phyloP scores from a whole-genome alignment of 106 monocot species.

The Gastrodia elata region DNA sequence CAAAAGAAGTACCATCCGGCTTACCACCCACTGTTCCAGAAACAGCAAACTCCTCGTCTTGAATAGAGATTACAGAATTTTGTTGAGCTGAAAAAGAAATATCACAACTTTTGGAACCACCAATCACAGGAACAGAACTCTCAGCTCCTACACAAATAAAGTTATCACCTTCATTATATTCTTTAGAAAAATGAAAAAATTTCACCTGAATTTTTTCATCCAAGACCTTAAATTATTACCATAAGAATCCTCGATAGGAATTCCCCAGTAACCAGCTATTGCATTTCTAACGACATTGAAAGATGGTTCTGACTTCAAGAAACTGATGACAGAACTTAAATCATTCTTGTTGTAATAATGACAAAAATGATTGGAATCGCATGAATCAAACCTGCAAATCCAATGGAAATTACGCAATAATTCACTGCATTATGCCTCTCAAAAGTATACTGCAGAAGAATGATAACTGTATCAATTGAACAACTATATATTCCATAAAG shows the following conservation, averaged over 20 bases:
- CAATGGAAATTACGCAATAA: not conserved
- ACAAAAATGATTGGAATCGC: constrained; percentile 22
- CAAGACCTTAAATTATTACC: not conserved
- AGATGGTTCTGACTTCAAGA: constrained; percentile 32
- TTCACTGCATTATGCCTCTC: not conserved
- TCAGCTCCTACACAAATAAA: not conserved
- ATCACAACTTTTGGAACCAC: constrained; percentile 4
- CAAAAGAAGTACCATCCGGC: constrained; percentile 5
- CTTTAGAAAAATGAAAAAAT: not conserved
- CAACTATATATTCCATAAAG: not conserved
- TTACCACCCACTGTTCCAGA: constrained; percentile 9
- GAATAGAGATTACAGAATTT: constrained; percentile 8
- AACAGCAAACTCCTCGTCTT: not conserved
- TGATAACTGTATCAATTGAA: not conserved
- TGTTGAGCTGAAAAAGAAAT: constrained; percentile 11
- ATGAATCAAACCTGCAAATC: constrained; percentile 66
- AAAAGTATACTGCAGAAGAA: not conserved
- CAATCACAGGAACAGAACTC: constrained; percentile 1
- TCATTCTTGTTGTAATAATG: constrained; percentile 68
- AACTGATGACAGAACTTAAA: constrained; percentile 33
- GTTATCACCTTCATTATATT: not conserved
- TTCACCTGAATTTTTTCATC: not conserved
- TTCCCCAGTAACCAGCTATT: constrained; percentile 33
- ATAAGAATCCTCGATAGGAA: constrained; percentile 13
- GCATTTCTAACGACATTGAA: constrained; percentile 36